Base-by-base conservation (phyloP, 2,329 filamentous ascomycete genomes). In the Epicoccum nigrum region DNA sequence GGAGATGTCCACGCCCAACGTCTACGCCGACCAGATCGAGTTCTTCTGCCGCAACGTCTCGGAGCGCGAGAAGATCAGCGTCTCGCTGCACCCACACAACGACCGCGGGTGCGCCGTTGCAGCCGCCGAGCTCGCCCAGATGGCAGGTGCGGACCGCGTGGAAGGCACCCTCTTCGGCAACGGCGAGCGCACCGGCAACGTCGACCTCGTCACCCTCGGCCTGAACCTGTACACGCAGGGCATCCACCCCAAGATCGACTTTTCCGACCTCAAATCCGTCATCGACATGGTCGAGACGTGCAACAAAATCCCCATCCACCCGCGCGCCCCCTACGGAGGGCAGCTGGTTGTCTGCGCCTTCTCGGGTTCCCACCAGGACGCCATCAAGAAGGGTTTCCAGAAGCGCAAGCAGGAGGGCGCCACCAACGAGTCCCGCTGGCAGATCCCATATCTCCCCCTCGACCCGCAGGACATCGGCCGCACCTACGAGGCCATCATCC, bases 401-500 rank as follows among this genome's bases (percentile, higher is more conserved):
- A 69, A 80, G 32, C 87, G 93, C 52, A 82, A 92, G 69, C 75
- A 80, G 35, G 74, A 81, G 1, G 82, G 80, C 45, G 79, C 81
- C 37, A 78, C 75, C 4, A 78, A 82, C 68, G 85, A 93, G 49
- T 84, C 86, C 67, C 79, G 77, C 32, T 97, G 93, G 93, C 79
- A 89, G 63, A 82, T 97, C 31, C 93, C 93, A 0, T 97, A 97
- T 71, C 86, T 97, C 40, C 93, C 93, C 11, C 83, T 97, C 64
- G 93, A 97, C 68, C 93, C 93, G 4, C 83, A 89, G 68, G 93
- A 97, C 68, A 96, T 97, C 59, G 93, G 93, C 42, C 86, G 93
- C 51, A 97, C 87, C n/a, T 97, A 97, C 83, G 92, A 97, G 76
- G 93, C 93, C 52, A 89, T 97, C 70, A 97, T 97, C 71, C 89